A percentile compares a stretch with the other conserved stretches of the same genome.
Evolutionary conservation across 78 protist genomes (phyloP).

Genomic region (Pirum gemmata): DNA sequence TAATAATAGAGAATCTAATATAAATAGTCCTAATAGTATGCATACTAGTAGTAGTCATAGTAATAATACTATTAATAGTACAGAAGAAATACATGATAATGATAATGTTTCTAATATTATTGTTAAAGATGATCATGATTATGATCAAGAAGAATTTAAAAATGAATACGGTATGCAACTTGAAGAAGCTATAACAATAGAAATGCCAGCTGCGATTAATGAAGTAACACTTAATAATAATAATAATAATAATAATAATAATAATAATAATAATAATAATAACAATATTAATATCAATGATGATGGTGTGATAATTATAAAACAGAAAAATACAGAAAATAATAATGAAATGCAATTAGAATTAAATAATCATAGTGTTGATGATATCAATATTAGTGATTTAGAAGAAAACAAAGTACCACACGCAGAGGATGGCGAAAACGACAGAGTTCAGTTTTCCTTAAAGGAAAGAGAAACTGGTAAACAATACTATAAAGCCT

Average conservation of each 20-base stretch:
- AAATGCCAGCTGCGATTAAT: background rate
- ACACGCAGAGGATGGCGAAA: background rate
- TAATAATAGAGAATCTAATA: background rate
- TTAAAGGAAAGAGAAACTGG: slow-evolving; percentile 26
- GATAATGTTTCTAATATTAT: background rate
- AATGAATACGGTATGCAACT: too few relatives aligned
- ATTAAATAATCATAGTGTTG: too few relatives aligned
- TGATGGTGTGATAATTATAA: too few relatives aligned
- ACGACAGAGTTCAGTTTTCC: background rate
- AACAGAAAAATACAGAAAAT: background rate
- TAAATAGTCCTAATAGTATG: background rate
- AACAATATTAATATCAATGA: too few relatives aligned
- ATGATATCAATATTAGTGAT: background rate
- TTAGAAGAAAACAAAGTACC: background rate
- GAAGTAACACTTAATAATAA: background rate
- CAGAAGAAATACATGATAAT: background rate
- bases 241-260: too few relatives aligned
- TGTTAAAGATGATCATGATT: background rate
- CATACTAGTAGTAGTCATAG: too few relatives aligned
- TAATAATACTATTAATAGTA: too few relatives aligned
- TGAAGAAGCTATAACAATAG: too few relatives aligned
- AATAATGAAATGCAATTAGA: background rate
- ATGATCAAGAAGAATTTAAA: background rate
- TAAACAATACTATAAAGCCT: slow-evolving; percentile 5
- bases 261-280: too few relatives aligned